Base-by-base conservation (phyloP, 805 yeast species). In the Wickerhamomyces strasburgensis region DNA sequence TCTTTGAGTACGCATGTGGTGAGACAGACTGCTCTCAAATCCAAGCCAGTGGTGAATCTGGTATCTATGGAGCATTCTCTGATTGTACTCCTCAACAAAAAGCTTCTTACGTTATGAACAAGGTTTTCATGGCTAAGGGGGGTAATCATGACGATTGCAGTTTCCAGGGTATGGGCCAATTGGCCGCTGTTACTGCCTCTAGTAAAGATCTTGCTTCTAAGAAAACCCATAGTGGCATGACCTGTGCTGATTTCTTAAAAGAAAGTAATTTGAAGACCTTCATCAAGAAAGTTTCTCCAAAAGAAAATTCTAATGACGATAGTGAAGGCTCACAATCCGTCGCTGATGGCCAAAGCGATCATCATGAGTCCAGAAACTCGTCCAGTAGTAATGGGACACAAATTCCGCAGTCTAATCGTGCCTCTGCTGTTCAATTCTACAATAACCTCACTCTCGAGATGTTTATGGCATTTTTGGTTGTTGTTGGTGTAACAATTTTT, bases 1-100 rank as follows among this genome's bases (percentile, higher is more conserved):
- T 79, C 40, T 84, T 71, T 60, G 65, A 72, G n/a, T 61, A 60
- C 38, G 68, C 80, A 5, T 84, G 93, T 60, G 70, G 71, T 34
- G 49, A 63, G 23, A 65, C 72, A 37, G 73, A 72, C 46, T 84
- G 94, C 58, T 55, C 66, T 18, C 83, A 73, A 33, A 80, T 84
- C 37, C 57, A 47, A 21, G 69, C 69, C n/a, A 67, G 80, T 58
- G 88, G 85, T 45, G 51, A 57, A 25, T 52, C 52, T 6, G 93
- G 89, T 37, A 41, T 44, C 0, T 84, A 83, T 54, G 93, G 93
- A 42, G 68, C 71, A 5, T 75, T 68, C 55, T 78, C 90, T 8
- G 82, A 71, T 67, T 84, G 93, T 53, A 64, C 78, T 9, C 60
- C 71, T 31, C 70, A 70, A 51, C 85, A 80, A 38, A 73, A 78